phyloP scores from a whole-genome alignment of 805 yeast genomes.

The Candida suzukii region DNA sequence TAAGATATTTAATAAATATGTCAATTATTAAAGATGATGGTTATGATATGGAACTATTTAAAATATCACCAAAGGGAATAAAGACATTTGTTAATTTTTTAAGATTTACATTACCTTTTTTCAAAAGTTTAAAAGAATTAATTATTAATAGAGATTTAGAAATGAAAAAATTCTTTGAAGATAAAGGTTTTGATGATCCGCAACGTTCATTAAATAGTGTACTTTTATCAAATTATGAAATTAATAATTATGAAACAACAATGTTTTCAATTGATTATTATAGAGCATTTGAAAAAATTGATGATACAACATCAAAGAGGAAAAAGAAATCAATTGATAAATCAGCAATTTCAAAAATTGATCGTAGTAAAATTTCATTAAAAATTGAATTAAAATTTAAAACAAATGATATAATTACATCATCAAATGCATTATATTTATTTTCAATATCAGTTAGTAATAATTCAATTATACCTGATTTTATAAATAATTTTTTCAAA shows the following conservation, averaged over 20 bases:
- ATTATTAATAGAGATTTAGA: slow-evolving; percentile 5
- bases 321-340: slow-evolving; percentile 1
- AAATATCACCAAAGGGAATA: slow-evolving; percentile 13
- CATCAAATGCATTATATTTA: slow-evolving; percentile 16
- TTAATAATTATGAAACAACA: slow-evolving; percentile 16
- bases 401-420: slow-evolving; percentile 7
- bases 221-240: slow-evolving; percentile 14
- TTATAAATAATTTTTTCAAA: slow-evolving; percentile 9
- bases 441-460: background rate
- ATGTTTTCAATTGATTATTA: slow-evolving; percentile 18
- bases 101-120: slow-evolving; percentile 23
- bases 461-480: background rate
- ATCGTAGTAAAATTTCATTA: background rate
- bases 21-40: background rate
- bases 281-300: slow-evolving; percentile 13
- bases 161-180: slow-evolving; percentile 8
- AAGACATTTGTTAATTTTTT: slow-evolving; percentile 20
- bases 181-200: slow-evolving; percentile 7
- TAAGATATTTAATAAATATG: slow-evolving; percentile 10
- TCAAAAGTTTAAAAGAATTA: slow-evolving; percentile 12
- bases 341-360: background rate
- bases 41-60: slow-evolving; percentile 4
- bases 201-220: slow-evolving; percentile 6
- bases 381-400: slow-evolving; percentile 18
- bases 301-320: slow-evolving; percentile 11